phyloP scores from a whole-genome alignment of 2,329 filamentous ascomycete species.

The Aspergillus costaricaensis region DNA sequence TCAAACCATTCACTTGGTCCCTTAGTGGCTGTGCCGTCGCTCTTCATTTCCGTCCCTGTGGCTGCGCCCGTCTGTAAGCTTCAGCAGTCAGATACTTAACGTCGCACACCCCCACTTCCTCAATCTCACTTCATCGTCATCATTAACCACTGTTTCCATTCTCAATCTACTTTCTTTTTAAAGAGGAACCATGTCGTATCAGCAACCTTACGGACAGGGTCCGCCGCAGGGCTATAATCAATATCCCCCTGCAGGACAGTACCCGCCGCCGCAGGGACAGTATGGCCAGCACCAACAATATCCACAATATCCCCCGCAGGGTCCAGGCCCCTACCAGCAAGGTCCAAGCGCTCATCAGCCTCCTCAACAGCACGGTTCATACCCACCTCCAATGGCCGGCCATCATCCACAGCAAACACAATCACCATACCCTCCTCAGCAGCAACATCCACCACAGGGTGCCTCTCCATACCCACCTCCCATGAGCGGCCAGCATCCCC shows the following conservation, averaged over 20 bases:
- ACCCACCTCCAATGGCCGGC: neutral
- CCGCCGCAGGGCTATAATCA: neutral
- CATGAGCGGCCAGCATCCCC: neutral
- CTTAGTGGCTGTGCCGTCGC: no score
- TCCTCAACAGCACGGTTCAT: conserved; percentile 4
- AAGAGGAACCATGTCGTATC: neutral
- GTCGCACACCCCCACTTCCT: no score
- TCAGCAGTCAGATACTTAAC: no score
- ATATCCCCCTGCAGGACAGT: neutral
- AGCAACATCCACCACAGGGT: neutral
- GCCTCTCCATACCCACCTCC: neutral
- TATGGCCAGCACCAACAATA: neutral
- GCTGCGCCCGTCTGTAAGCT: no score
- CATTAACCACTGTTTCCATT: no score
- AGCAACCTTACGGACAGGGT: conserved; percentile 3
- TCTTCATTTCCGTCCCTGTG: no score
- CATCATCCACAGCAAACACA: conserved; percentile 7
- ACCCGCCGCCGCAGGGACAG: neutral
- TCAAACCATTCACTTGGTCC: no score
- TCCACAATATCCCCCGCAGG: neutral
- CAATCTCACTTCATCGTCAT: no score
- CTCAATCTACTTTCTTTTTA: no score
- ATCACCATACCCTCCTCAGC: no score
- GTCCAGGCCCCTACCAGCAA: neutral
- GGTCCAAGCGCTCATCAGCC: neutral